These are phyloP conservation scores for Peniophora sp. DNA, from an alignment of 1,284 basidiomycete genomes.

Conservation along the genomic window DNA sequence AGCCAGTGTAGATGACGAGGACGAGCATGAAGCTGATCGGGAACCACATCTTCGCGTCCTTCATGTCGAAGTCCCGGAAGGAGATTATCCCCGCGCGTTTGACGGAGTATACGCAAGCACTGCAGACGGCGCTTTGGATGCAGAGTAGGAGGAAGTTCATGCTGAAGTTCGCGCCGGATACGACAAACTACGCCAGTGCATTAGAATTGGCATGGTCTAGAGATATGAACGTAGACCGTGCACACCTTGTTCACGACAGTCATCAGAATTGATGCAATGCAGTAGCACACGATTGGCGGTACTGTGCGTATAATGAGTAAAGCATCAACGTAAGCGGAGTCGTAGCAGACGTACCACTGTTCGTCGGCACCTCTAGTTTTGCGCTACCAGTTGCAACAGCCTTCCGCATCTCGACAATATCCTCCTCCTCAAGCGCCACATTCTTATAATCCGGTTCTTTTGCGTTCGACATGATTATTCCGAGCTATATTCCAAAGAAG, in stretches of 20 bases:
- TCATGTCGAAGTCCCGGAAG: slow-evolving; percentile 78
- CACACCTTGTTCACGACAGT: slow-evolving; percentile 94
- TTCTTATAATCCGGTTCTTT: slow-evolving; percentile 12
- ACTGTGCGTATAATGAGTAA: slow-evolving; percentile 28
- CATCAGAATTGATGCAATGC: slow-evolving; percentile 93
- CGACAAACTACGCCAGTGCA: slow-evolving; percentile 69
- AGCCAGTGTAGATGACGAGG: slow-evolving; percentile 95
- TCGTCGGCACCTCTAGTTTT: slow-evolving; percentile 28
- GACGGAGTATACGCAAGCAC: slow-evolving; percentile 64
- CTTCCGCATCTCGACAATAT: slow-evolving; percentile 57
- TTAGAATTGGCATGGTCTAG: slow-evolving; percentile 1
- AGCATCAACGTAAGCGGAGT: neutral
- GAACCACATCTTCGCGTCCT: slow-evolving; percentile 91
- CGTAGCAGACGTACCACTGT: slow-evolving; percentile 22
- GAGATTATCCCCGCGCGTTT: slow-evolving; percentile 83
- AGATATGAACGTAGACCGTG: slow-evolving; percentile 3
- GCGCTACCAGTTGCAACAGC: slow-evolving; percentile 46
- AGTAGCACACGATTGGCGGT: slow-evolving; percentile 85
- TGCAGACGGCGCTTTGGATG: slow-evolving; percentile 87
- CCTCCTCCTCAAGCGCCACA: slow-evolving; percentile 24
- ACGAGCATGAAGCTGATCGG: slow-evolving; percentile 92
- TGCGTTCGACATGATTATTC: slow-evolving; percentile 3
- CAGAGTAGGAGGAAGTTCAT: slow-evolving; percentile 96
- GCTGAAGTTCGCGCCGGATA: slow-evolving; percentile 88
- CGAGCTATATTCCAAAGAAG: no score